A percentile compares a stretch with the other conserved stretches of the same genome.
These are phyloP conservation scores for Neurospora sp. DNA, from an alignment of 495 filamentous ascomycete species.

Conservation along the genomic window DNA sequence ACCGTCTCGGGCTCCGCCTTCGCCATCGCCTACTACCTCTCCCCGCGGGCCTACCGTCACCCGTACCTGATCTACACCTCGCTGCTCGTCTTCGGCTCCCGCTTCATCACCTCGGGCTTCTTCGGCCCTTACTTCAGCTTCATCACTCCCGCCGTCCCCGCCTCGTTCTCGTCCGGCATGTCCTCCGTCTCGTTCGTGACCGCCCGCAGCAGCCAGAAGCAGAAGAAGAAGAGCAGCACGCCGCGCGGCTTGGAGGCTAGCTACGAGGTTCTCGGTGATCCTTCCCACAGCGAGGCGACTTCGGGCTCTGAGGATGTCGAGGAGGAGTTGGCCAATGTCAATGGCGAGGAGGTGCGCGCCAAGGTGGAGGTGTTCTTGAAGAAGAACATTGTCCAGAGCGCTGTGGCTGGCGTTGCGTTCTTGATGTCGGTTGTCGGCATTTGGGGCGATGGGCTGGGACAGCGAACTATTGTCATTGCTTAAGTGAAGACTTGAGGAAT, in stretches of 20 bases:
- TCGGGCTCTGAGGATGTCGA: constrained; percentile 28
- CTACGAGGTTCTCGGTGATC: constrained; percentile 52
- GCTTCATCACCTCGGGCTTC: constrained; percentile 40
- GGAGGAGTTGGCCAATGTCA: constrained; percentile 44
- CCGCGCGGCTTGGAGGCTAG: constrained; percentile 40
- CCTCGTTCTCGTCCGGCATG: constrained; percentile 6
- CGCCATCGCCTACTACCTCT: constrained; percentile 61
- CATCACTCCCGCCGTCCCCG: constrained; percentile 16
- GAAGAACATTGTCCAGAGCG: constrained; percentile 50
- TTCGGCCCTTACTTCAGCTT: constrained; percentile 46
- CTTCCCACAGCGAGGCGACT: constrained; percentile 32
- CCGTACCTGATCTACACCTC: constrained; percentile 79
- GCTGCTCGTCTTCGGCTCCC: constrained; percentile 46
- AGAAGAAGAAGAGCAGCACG: constrained; percentile 12
- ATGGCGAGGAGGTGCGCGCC: constrained; percentile 70
- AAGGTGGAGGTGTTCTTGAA: constrained; percentile 58
- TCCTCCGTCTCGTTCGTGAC: constrained; percentile 3
- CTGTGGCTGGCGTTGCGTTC: constrained; percentile 56
- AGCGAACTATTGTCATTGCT: not conserved
- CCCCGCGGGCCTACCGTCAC: constrained; percentile 59
- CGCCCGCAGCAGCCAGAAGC: constrained; percentile 12
- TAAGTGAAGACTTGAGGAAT: not conserved
- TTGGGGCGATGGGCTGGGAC: constrained; percentile 67
- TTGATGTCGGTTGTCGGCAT: constrained; percentile 71
- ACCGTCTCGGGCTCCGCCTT: constrained; percentile 53